These are phyloP conservation scores for Blepharisma undulans DNA, from an alignment of 169 alveolate species.

Conservation along the genomic window DNA sequence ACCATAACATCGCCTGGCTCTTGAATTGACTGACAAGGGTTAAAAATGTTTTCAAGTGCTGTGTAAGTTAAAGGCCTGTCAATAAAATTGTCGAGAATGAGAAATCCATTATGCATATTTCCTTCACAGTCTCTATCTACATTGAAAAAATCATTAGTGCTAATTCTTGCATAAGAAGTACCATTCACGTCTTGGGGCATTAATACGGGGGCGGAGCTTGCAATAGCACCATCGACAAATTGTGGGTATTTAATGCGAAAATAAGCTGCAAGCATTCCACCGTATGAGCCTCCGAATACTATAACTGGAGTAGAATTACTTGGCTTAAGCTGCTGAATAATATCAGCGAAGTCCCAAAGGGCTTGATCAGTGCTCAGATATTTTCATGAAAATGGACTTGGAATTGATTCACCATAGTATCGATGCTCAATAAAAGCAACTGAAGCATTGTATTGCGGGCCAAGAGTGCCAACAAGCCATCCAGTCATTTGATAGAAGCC, in stretches of 20 bases:
- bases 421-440: conserved; percentile 39
- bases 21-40: not conserved
- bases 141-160: not conserved
- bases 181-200: not conserved
- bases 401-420: conserved; percentile 20
- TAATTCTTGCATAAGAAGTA: not conserved
- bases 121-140: not conserved
- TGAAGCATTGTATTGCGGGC: conserved; percentile 32
- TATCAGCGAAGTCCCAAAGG: conserved; percentile 27
- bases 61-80: not conserved
- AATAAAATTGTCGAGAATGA: not conserved
- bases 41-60: not conserved
- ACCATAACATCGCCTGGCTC: not conserved
- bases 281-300: conserved; percentile 78
- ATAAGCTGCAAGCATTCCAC: conserved; percentile 82
- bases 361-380: conserved; percentile 4
- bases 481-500: not conserved
- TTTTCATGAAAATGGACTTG: not conserved
- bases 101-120: not conserved
- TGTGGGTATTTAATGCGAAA: conserved; percentile 70
- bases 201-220: conserved; percentile 66
- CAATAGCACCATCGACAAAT: conserved; percentile 63
- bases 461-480: conserved; percentile 4
- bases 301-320: conserved; percentile 47
- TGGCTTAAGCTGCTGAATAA: not conserved